Conservation (phyloP, 129 eudicot species). For the Apium graveolens region DNA sequence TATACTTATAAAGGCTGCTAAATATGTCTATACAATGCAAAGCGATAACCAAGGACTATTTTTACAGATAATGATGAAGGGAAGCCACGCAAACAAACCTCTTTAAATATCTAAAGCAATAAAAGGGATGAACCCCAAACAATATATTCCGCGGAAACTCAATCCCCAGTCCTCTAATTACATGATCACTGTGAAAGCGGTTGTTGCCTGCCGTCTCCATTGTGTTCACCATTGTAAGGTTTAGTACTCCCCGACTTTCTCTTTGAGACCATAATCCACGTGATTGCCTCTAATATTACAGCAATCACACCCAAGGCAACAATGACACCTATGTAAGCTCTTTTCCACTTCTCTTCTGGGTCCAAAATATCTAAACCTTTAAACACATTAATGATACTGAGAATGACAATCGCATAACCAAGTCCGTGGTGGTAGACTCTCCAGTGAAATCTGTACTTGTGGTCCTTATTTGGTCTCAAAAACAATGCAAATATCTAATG, state of each 20-base stretch:
- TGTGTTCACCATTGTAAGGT: constrained; percentile 43
- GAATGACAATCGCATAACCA: constrained; percentile 60
- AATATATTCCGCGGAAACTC: not conserved
- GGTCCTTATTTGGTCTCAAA: constrained; percentile 81
- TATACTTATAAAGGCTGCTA: not conserved
- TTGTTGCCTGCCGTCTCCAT: constrained; percentile 34
- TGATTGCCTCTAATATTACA: constrained; percentile 49
- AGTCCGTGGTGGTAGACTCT: constrained; percentile 81
- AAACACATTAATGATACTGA: constrained; percentile 79
- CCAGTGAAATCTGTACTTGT: constrained; percentile 80
- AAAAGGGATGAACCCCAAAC: not conserved
- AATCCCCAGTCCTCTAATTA: not conserved
- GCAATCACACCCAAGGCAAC: constrained; percentile 50
- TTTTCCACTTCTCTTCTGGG: constrained; percentile 70
- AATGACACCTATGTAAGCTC: constrained; percentile 40
- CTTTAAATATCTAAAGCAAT: not conserved
- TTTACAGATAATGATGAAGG: constrained; percentile 11
- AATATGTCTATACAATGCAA: not conserved
- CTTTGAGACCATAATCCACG: constrained; percentile 59
- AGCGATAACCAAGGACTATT: not conserved
- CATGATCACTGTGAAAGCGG: constrained; percentile 30
- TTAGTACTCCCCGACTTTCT: constrained; percentile 44
- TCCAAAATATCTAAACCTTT: constrained; percentile 67
- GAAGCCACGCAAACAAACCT: not conserved
- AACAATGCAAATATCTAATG: constrained; percentile 76